A percentile compares a stretch with the other conserved stretches of the same genome.
Evolutionary conservation across 2,329 filamentous ascomycete genomes (phyloP).

Genomic region (Coniosporium tulheliwenetii): DNA sequence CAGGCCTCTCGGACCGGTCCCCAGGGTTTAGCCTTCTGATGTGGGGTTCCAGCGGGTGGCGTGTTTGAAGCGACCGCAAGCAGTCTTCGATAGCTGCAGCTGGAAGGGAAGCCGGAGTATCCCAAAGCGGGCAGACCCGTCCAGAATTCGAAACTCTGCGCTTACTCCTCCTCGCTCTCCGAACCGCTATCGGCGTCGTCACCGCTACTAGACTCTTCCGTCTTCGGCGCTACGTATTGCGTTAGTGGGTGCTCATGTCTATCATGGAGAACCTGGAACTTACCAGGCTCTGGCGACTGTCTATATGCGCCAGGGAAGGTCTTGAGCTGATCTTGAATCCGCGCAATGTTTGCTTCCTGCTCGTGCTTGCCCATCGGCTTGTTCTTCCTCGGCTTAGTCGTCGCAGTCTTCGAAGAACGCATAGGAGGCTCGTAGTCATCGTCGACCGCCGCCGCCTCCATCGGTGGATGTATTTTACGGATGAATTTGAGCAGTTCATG

Average conservation of each 20-base stretch:
- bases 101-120: background rate
- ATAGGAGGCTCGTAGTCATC: conserved; percentile 33
- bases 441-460: conserved; percentile 19
- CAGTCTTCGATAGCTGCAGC: background rate
- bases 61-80: background rate
- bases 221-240: conserved; percentile 10
- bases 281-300: conserved; percentile 24
- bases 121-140: too few relatives aligned
- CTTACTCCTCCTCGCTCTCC: conserved; percentile 31
- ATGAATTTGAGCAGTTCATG: conserved; percentile 41
- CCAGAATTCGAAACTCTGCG: background rate
- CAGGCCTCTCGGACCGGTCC: background rate
- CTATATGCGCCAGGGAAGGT: conserved; percentile 28
- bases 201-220: conserved; percentile 31
- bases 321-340: conserved; percentile 45
- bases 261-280: conserved; percentile 6
- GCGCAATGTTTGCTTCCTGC: conserved; percentile 51
- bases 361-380: conserved; percentile 63
- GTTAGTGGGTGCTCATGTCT: background rate
- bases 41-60: background rate
- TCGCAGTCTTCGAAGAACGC: conserved; percentile 11
- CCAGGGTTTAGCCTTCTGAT: background rate
- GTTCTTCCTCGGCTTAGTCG: conserved; percentile 47
- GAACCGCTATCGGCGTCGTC: conserved; percentile 37
- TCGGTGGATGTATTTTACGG: conserved; percentile 19